phyloP scores from a whole-genome alignment of 2,329 filamentous ascomycete genomes.

The Aspergillus ruber region DNA sequence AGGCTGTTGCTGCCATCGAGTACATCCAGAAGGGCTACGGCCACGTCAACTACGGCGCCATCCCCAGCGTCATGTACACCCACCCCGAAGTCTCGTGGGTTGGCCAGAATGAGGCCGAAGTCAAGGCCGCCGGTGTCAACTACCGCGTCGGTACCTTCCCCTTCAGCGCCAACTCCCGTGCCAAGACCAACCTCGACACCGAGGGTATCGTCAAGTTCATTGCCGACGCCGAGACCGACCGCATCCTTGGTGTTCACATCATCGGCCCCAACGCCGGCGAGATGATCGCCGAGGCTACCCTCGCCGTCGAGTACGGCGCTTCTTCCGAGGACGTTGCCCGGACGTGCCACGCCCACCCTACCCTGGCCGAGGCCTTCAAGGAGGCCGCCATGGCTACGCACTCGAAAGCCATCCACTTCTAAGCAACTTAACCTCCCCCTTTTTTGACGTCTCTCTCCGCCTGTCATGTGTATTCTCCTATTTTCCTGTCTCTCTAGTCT shows the following conservation, averaged over 20 bases:
- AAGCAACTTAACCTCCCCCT: slow-evolving; percentile 25
- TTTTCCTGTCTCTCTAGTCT: slow-evolving; percentile 22
- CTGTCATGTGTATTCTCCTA: slow-evolving; percentile 9
- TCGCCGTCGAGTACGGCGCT: slow-evolving; percentile 94
- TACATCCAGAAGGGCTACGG: slow-evolving; percentile 97
- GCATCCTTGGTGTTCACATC: slow-evolving; percentile 92
- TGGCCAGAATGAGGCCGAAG: slow-evolving; percentile 91
- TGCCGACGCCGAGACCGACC: slow-evolving; percentile 90
- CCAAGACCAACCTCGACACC: slow-evolving; percentile 96
- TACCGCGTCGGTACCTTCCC: slow-evolving; percentile 94
- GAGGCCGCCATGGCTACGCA: slow-evolving; percentile 98
- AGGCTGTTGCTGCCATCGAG: slow-evolving; percentile 88
- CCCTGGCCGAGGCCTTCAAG: slow-evolving; percentile 95
- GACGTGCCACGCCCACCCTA: slow-evolving; percentile 95
- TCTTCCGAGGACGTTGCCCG: slow-evolving; percentile 90
- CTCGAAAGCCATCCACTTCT: slow-evolving; percentile 93
- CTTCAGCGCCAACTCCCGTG: slow-evolving; percentile 95
- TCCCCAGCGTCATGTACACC: slow-evolving; percentile 99
- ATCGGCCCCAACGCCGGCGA: slow-evolving; percentile 93
- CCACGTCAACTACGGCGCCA: slow-evolving; percentile 97
- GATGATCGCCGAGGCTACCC: slow-evolving; percentile 96
- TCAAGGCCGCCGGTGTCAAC: slow-evolving; percentile 82
- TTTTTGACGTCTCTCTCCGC: slow-evolving; percentile 6
- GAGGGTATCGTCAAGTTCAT: slow-evolving; percentile 97
- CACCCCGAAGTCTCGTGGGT: slow-evolving; percentile 98